Percentiles rank a stretch among this genome's conserved stretches.
Conservation (phyloP, 2,329 filamentous ascomycete species). For the Pyrenochaeta sp. region DNA sequence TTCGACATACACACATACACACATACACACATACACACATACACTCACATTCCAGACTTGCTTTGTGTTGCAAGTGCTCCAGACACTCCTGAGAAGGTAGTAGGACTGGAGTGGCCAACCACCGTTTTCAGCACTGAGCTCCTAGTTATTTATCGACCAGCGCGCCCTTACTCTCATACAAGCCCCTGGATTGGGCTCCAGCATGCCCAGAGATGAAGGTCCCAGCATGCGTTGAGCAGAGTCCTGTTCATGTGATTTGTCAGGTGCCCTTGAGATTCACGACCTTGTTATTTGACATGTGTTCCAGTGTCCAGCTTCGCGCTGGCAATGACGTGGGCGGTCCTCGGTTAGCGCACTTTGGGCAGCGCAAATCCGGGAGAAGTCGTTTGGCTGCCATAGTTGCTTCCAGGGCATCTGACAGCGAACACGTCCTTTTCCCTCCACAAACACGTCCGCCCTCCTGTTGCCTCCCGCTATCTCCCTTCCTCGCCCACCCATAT, state of each 20-base stretch:
- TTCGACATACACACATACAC: too few species aligned
- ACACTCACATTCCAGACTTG: not conserved
- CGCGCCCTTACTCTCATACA: not conserved
- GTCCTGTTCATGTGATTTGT: too few species aligned
- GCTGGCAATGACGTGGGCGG: slow-evolving; percentile 22
- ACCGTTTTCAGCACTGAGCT: not conserved
- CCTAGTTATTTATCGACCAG: not conserved
- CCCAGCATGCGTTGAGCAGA: not conserved
- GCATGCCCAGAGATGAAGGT: not conserved
- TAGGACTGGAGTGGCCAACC: not conserved
- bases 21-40: too few species aligned
- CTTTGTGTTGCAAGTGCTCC: not conserved
- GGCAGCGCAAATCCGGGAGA: slow-evolving; percentile 14
- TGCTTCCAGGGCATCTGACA: not conserved
- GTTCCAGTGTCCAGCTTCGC: not conserved
- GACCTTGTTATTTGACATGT: not conserved
- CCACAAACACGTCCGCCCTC: slow-evolving; percentile 5
- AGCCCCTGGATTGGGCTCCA: not conserved
- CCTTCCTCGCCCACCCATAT: not conserved
- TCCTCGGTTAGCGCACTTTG: slow-evolving; percentile 22
- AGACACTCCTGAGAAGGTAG: not conserved
- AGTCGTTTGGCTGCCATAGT: slow-evolving; percentile 11
- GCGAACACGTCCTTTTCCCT: slow-evolving; percentile 8
- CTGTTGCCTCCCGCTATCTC: slow-evolving; percentile 12
- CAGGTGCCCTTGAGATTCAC: not conserved